phyloP scores from a whole-genome alignment of 768 basidiomycete species.

The Galerina marginata region DNA sequence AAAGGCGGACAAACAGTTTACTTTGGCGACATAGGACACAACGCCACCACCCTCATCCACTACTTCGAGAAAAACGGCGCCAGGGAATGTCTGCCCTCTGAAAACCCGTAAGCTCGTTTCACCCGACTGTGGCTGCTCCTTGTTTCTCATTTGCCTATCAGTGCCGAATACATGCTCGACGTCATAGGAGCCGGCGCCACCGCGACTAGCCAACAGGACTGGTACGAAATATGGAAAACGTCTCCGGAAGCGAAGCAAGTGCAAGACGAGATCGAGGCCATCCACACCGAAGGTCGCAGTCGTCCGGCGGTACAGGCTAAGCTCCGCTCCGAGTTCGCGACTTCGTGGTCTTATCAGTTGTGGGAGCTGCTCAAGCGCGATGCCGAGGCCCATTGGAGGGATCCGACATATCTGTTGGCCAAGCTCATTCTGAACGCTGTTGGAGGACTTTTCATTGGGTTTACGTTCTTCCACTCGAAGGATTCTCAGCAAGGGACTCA shows the following conservation, averaged over 20 bases:
- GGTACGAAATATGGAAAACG: slow-evolving; percentile 61
- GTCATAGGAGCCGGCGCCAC: slow-evolving; percentile 79
- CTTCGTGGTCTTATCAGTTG: slow-evolving; percentile 57
- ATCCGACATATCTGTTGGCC: slow-evolving; percentile 64
- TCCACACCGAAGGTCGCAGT: slow-evolving; percentile 54
- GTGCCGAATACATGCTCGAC: slow-evolving; percentile 70
- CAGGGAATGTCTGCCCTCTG: slow-evolving; percentile 60
- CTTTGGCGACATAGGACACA: slow-evolving; percentile 72
- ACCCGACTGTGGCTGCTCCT: neutral
- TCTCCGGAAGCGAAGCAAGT: slow-evolving; percentile 49
- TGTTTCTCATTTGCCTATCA: slow-evolving; percentile 20
- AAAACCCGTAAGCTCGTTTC: slow-evolving; percentile 66
- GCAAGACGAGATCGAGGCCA: slow-evolving; percentile 46
- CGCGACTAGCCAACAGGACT: slow-evolving; percentile 56
- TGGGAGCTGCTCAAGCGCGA: slow-evolving; percentile 50
- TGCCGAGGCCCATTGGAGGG: slow-evolving; percentile 53
- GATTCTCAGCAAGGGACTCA: slow-evolving; percentile 62
- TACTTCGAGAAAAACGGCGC: slow-evolving; percentile 82
- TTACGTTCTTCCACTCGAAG: slow-evolving; percentile 66
- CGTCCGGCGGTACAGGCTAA: slow-evolving; percentile 41
- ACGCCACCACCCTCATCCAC: slow-evolving; percentile 63
- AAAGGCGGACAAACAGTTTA: slow-evolving; percentile 82
- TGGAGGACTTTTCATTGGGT: slow-evolving; percentile 62
- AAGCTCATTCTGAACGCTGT: slow-evolving; percentile 60
- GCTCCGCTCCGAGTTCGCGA: slow-evolving; percentile 52